phyloP scores from a whole-genome alignment of 148 eudicot species.

The Drosera capensis region DNA sequence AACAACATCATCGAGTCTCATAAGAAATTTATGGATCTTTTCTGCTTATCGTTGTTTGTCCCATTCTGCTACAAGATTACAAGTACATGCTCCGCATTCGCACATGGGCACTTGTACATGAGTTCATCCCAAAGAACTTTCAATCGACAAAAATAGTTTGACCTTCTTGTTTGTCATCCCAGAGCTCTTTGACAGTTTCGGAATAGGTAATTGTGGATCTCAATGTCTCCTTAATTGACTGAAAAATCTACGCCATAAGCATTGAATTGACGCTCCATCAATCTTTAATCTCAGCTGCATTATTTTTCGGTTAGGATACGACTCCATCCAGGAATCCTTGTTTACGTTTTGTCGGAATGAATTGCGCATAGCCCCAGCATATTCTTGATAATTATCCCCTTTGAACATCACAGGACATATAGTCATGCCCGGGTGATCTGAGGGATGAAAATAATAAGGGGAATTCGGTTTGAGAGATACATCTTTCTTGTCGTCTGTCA shows the following conservation, averaged over 20 bases:
- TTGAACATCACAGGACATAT: too few relatives aligned
- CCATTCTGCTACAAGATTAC: background rate
- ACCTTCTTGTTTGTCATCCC: slow-evolving; percentile 6
- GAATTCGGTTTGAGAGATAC: too few relatives aligned
- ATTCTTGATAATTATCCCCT: too few relatives aligned
- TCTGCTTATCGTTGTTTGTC: background rate
- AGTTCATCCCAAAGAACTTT: too few relatives aligned
- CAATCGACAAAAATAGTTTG: slow-evolving; percentile 8
- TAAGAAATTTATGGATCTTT: background rate
- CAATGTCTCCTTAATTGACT: background rate
- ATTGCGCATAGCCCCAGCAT: too few relatives aligned
- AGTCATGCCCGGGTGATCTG: too few relatives aligned
- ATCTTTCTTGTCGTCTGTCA: too few relatives aligned
- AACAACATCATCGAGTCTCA: background rate
- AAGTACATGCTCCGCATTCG: background rate
- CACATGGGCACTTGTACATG: background rate
- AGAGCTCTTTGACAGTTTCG: slow-evolving; percentile 3
- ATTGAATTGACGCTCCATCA: background rate
- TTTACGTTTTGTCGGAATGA: too few relatives aligned
- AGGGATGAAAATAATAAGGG: too few relatives aligned
- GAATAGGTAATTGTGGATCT: background rate
- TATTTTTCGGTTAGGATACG: background rate
- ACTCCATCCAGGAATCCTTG: too few relatives aligned
- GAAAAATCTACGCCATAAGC: too few relatives aligned
- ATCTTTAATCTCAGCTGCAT: background rate